Conservation (phyloP, 148 eudicot genomes). For the Rhododendron ferrugineum region DNA sequence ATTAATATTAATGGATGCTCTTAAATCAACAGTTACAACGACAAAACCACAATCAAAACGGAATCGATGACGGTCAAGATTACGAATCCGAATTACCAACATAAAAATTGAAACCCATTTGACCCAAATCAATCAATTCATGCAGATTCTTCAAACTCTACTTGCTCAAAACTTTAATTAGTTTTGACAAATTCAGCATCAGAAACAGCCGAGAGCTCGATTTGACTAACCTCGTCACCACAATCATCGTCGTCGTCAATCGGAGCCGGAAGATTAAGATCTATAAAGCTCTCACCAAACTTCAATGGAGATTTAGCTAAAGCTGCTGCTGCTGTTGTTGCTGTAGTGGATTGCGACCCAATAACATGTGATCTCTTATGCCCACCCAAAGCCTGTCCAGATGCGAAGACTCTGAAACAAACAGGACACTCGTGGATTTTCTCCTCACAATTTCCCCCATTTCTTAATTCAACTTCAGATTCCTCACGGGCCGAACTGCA, state of each 20-base stretch:
- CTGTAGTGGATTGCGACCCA: constrained; percentile 7
- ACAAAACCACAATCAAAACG: constrained; percentile 5
- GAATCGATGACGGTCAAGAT: constrained; percentile 7
- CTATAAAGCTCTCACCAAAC: constrained; percentile 29
- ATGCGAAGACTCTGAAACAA: constrained; percentile 60
- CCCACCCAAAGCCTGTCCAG: constrained; percentile 87
- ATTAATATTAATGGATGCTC: constrained; percentile 8
- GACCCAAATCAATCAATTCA: not conserved
- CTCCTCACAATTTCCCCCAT: constrained; percentile 11
- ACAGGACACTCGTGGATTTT: constrained; percentile 59
- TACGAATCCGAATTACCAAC: not conserved
- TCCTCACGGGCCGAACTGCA: not conserved
- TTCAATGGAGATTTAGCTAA: not conserved
- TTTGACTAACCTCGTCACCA: constrained; percentile 42
- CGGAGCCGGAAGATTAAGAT: constrained; percentile 86
- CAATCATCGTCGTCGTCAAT: constrained; percentile 42
- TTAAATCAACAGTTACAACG: constrained; percentile 15
- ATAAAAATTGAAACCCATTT: not conserved
- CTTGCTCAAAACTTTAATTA: not conserved
- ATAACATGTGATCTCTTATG: constrained; percentile 72
- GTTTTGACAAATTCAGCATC: constrained; percentile 37
- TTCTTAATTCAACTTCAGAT: not conserved
- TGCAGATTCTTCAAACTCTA: not conserved
- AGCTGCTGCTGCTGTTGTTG: not conserved
- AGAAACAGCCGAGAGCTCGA: constrained; percentile 53